These are phyloP conservation scores for Salvia splendens DNA, from an alignment of 257 asterid species.

Conservation along the genomic window DNA sequence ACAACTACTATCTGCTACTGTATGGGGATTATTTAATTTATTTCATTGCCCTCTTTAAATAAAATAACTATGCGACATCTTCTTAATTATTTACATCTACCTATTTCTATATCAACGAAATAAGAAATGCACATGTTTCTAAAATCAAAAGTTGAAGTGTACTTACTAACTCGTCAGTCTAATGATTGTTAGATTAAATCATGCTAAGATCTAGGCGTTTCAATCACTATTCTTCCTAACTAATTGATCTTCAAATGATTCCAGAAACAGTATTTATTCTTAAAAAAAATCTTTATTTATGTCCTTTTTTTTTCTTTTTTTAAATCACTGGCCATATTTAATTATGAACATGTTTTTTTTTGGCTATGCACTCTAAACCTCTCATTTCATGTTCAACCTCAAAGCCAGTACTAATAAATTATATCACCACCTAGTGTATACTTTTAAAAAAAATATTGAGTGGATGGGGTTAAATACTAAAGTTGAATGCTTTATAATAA, in stretches of 20 bases:
- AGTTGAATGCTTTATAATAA: constrained; percentile 30
- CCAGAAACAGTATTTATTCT: constrained; percentile 12
- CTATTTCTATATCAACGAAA: not conserved
- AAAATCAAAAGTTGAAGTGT: constrained; percentile 22
- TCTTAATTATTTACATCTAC: not conserved
- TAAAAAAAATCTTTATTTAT: not conserved
- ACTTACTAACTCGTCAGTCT: constrained; percentile 28
- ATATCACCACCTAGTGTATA: constrained; percentile 24
- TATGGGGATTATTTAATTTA: constrained; percentile 16
- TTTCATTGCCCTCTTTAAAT: constrained; percentile 6
- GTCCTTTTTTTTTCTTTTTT: not conserved
- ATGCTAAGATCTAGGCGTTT: constrained; percentile 40
- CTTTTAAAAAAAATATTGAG: constrained; percentile 20
- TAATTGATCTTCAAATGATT: constrained; percentile 37
- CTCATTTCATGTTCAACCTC: constrained; percentile 29
- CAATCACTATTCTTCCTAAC: constrained; percentile 23
- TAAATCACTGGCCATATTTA: not conserved
- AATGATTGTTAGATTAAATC: constrained; percentile 42
- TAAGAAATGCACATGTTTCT: constrained; percentile 26
- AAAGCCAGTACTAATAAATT: constrained; percentile 19
- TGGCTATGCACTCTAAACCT: constrained; percentile 28
- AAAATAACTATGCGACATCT: constrained; percentile 11
- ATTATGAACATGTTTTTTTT: not conserved
- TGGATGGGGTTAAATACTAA: constrained; percentile 47
- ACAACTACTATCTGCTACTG: not conserved